These are phyloP conservation scores for Perilla frutescens DNA, from an alignment of 257 asterid species.

Conservation along the genomic window DNA sequence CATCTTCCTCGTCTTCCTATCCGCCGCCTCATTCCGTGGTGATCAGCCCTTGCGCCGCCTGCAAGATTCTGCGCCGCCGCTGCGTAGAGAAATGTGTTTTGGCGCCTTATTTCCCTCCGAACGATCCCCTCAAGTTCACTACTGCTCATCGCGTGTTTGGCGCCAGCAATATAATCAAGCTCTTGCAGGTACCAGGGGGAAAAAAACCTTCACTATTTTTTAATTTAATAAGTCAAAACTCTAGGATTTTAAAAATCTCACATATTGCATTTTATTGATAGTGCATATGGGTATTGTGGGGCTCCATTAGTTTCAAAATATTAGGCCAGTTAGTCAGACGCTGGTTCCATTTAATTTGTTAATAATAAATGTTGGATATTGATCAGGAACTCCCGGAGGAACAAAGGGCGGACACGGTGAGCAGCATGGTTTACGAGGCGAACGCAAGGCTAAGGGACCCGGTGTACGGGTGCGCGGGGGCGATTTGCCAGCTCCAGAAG, in stretches of 20 bases:
- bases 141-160: conserved; percentile 91
- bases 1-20: conserved; percentile 29
- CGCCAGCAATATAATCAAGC: conserved; percentile 81
- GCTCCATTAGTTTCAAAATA: no score
- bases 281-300: no score
- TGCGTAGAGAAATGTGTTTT: conserved; percentile 77
- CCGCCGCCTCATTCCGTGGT: conserved; percentile 29
- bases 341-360: no score
- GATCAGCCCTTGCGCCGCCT: conserved; percentile 81
- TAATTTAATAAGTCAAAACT: no score
- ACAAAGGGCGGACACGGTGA: conserved; percentile 76
- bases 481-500: conserved; percentile 73
- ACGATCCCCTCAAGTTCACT: conserved; percentile 74
- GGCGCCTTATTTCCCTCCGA: conserved; percentile 86
- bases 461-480: conserved; percentile 81
- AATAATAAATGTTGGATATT: no score
- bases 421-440: conserved; percentile 90
- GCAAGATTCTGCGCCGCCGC: conserved; percentile 71
- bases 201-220: no score
- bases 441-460: conserved; percentile 80
- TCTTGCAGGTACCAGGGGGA: conserved; percentile 75
- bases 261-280: no score
- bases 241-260: no score
- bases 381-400: conserved; percentile 70
- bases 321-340: no score